Conservation (phyloP, 352 stramenopile species). For the Blastocystis sp. region DNA sequence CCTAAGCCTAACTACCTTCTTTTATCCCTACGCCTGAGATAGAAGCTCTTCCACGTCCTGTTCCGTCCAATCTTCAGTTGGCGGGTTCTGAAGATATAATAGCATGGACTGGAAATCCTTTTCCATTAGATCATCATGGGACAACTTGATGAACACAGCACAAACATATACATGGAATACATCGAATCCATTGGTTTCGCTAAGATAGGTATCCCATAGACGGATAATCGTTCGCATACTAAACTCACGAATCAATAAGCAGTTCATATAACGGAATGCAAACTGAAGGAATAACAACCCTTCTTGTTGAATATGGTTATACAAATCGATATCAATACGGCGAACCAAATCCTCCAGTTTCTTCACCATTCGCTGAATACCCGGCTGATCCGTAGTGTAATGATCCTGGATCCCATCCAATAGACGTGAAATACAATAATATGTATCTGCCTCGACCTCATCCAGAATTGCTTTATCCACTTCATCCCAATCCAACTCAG, state of each 20-base stretch:
- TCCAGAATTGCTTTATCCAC: constrained; percentile 76
- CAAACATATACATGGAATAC: constrained; percentile 99
- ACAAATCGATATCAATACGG: constrained; percentile 89
- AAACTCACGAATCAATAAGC: constrained; percentile 94
- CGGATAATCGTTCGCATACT: constrained; percentile 88
- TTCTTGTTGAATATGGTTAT: constrained; percentile 88
- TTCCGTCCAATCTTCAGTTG: constrained; percentile 92
- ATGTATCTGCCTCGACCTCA: constrained; percentile 92
- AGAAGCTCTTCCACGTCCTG: constrained; percentile 95
- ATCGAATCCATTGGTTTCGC: constrained; percentile 96
- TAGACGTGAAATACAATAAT: constrained; percentile 97
- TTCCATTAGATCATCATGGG: constrained; percentile 85
- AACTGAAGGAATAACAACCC: constrained; percentile 93
- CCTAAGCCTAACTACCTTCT: not conserved
- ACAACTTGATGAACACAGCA: constrained; percentile 94
- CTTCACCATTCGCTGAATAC: constrained; percentile 95
- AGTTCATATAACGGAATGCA: constrained; percentile 99
- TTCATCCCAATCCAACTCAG: constrained; percentile 75
- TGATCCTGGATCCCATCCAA: constrained; percentile 98
- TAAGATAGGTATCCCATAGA: constrained; percentile 98
- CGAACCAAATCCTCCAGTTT: constrained; percentile 92
- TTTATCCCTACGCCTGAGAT: constrained; percentile 84
- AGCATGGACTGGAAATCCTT: constrained; percentile 88
- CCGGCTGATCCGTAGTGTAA: constrained; percentile 96
- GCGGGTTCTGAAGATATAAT: constrained; percentile 90